Evolutionary conservation across 768 basidiomycete species (phyloP), one percentile per base, ranked within the genome.

Genomic region (Coprinopsis strossmayeri): DNA sequence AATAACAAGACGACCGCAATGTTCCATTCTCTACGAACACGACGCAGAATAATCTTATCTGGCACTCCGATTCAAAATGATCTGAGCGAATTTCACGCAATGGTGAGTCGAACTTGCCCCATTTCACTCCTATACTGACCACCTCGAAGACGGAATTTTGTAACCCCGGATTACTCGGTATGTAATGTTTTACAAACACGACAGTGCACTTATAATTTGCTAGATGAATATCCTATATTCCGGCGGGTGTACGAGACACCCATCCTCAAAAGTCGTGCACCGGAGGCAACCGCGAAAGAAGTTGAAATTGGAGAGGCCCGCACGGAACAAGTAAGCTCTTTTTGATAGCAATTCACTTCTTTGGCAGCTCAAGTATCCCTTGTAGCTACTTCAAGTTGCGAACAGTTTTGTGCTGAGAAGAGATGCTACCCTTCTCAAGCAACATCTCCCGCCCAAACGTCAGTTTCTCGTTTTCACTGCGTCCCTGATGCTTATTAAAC

Each of bases 61-160:
- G 96, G 96, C 26, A 99, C 96, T 1, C 96, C 96, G 0, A 89
- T 99, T 34, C 96, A 98, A 63, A 99, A 99, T 64, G 91, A 97
- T 62, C 67, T 99, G 24, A 73, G 86, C 53, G 96, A 99, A 64
- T 95, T 95, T 60, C 95, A 96, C 65, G 79, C 92, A 3, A 98
- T 98, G 95, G 93, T 92, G 54, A 54, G 11, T 37, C 34, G 23
- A 10, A 28, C 13, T 37, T 25, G 23, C 28, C 23, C 17, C 10
- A n/a, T 21, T 34, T 5, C 11, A 7, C 10, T 32, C 18, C 34
- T 12, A 23, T 28, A 26, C n/a, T 17, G 12, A 20, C 40, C 13
- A 11, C 10, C 24, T 27, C 42, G 24, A 37, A 91, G 91, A 84
- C 86, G 25, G 84, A 96, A 50, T 98, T 97, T 62, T 90, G 91